Evolutionary conservation across 768 basidiomycete genomes (phyloP), one percentile per base, ranked within the genome.

Genomic region (Boletus tomentosulus): DNA sequence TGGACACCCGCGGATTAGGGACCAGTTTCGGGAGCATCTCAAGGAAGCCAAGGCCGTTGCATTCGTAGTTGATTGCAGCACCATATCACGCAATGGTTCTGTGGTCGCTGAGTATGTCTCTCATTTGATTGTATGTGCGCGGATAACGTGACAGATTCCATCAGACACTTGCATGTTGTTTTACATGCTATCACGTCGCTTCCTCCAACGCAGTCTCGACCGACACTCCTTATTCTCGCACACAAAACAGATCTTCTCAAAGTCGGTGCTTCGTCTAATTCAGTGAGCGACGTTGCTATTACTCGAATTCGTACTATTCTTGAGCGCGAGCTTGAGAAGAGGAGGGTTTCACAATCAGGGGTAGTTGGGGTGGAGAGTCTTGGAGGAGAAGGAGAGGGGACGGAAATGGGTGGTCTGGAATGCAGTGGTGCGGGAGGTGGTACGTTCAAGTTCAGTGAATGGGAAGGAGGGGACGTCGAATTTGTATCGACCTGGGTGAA

Each of bases 291-390:
- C n/a, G 77, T 86, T 10, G 89, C 85, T 8, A 73, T 87, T 33
- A 82, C 76, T 46, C 82, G 91, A 27, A 87, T 91, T 13, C 84
- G 82, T 48, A 82, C 82, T 6, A 80, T 93, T 55, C 81, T 93
- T 43, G 91, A 92, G 62, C 84, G 91, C 44, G 91, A 93, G 64
- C 78, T 93, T 6, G 88, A 91, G 65, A 92, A 89, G 66, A 80
- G 91, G 38, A 75, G 85, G 47, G 72, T 67, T 2, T 80, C 85
- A 3, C 84, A 87, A 58, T 76, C 75, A 8, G 82, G 79, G 11
- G 85, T 84, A 11, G 78, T 92, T 12, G 82, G 80, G 4, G 74
- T 92, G 7, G 91, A 91, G 65, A 82, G 84, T 35, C 70, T 92
- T 3, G 90, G 89, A 2, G 85, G 75, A 10, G 87, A 89, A 51